These are phyloP conservation scores for Diaporthe amygdali DNA, from an alignment of 2,329 filamentous ascomycete species.

Conservation along the genomic window DNA sequence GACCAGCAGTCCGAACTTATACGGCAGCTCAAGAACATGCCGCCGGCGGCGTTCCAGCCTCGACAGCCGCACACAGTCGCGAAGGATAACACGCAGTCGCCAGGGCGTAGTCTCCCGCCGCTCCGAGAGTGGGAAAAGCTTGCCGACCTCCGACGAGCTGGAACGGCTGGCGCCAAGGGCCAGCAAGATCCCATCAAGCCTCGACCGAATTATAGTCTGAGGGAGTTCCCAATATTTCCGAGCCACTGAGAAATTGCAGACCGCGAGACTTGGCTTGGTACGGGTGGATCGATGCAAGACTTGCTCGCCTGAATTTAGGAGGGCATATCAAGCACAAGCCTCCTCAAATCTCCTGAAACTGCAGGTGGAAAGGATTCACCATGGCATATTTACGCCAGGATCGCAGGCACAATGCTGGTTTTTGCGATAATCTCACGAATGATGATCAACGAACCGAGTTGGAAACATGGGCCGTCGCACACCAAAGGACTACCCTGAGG, in stretches of 20 bases:
- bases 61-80: neutral
- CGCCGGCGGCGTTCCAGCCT: neutral
- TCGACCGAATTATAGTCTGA: neutral
- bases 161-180: neutral
- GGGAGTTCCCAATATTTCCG: slow-evolving; percentile 1
- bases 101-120: neutral
- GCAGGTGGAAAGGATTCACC: neutral
- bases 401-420: neutral
- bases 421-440: neutral
- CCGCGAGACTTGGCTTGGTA: neutral
- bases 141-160: neutral
- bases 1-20: neutral
- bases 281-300: neutral
- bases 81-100: neutral
- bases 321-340: neutral
- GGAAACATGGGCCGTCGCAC: neutral
- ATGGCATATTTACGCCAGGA: neutral
- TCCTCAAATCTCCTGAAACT: neutral
- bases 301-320: neutral
- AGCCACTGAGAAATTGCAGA: neutral
- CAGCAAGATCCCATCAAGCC: neutral
- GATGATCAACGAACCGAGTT: neutral
- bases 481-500: neutral
- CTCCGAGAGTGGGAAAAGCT: neutral
- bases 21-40: neutral